Conservation (phyloP, 148 eudicot genomes). For the Cornus kousa region DNA sequence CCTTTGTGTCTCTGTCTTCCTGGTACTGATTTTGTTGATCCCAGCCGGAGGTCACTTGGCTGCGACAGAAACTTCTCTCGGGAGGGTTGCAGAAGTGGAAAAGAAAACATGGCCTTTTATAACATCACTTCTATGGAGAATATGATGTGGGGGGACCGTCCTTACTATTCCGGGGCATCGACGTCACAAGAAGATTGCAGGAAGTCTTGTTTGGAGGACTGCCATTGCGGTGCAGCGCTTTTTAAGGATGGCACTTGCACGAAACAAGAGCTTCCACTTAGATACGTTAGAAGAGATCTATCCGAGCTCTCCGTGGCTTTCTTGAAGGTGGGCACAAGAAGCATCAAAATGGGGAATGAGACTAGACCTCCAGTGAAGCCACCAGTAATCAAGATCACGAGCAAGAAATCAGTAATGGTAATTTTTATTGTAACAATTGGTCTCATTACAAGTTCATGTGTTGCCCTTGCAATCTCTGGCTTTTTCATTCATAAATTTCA, state of each 20-base stretch:
- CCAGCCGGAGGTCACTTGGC: neutral
- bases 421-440: conserved; percentile 6
- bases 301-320: neutral
- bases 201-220: conserved; percentile 12
- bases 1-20: conserved; percentile 12
- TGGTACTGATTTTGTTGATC: conserved; percentile 8
- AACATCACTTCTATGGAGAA: neutral
- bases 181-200: conserved; percentile 4
- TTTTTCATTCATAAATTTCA: conserved; percentile 5
- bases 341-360: neutral
- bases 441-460: neutral
- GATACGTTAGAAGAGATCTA: conserved; percentile 7
- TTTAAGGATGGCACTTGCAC: neutral
- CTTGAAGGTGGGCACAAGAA: neutral
- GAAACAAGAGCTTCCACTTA: conserved; percentile 10
- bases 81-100: neutral
- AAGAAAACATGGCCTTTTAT: neutral
- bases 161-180: neutral
- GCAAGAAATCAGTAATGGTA: conserved; percentile 3
- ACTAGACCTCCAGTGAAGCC: no score
- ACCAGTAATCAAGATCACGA: neutral
- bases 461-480: neutral
- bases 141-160: neutral
- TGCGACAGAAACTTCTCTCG: conserved; percentile 5
- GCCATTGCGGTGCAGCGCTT: conserved; percentile 1